Evolutionary conservation across 441 rosid species (phyloP).

Genomic region (Breynia disticha): DNA sequence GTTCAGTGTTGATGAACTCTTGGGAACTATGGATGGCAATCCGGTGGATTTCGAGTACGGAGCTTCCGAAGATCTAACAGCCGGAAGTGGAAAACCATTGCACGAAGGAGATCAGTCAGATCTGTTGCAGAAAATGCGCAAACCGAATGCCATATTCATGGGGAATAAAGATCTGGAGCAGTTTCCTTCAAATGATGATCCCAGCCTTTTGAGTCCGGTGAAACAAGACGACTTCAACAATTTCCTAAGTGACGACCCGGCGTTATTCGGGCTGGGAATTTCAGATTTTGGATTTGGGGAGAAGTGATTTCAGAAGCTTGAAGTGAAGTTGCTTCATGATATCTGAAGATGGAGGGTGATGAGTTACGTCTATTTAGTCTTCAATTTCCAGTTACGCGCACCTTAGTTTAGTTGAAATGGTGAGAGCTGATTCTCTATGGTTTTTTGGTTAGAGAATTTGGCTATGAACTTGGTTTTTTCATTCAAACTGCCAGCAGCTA

Average conservation of each 20-base stretch:
- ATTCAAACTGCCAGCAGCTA: too few relatives aligned
- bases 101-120: constrained; percentile 5
- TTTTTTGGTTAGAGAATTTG: too few relatives aligned
- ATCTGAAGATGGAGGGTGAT: too few relatives aligned
- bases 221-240: constrained; percentile 13
- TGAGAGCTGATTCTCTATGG: too few relatives aligned
- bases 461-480: too few relatives aligned
- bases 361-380: too few relatives aligned
- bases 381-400: too few relatives aligned
- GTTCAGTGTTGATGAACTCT: constrained; percentile 51
- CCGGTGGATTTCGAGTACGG: constrained; percentile 11
- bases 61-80: neutral
- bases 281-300: constrained; percentile 3
- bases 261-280: constrained; percentile 18
- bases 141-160: constrained; percentile 15
- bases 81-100: too few relatives aligned
- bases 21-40: constrained; percentile 20
- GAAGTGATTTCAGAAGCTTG: too few relatives aligned
- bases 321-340: too few relatives aligned
- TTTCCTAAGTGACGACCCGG: constrained; percentile 11
- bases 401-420: too few relatives aligned
- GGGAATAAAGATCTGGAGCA: constrained; percentile 15
- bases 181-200: constrained; percentile 3
- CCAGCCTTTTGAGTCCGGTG: constrained; percentile 15
- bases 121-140: constrained; percentile 11